phyloP scores from a whole-genome alignment of 306 rosid species.

The Senna tora region DNA sequence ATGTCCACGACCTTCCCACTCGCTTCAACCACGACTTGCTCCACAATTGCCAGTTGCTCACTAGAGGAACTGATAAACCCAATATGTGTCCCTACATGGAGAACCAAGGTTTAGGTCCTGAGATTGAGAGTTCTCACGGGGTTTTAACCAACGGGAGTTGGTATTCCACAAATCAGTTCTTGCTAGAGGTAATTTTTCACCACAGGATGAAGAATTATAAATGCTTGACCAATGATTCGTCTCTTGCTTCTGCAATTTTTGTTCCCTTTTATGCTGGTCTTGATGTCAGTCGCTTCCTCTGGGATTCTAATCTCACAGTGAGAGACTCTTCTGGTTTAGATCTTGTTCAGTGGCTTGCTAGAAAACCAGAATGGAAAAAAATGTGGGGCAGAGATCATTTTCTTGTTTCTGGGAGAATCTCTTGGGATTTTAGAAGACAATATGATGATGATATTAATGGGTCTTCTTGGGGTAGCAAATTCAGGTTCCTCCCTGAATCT shows the following conservation, averaged over 20 bases:
- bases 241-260: conserved; percentile 71
- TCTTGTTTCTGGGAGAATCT: conserved; percentile 76
- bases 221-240: conserved; percentile 71
- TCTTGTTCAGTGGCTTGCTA: conserved; percentile 53
- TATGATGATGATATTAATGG: conserved; percentile 48
- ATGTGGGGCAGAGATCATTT: conserved; percentile 93
- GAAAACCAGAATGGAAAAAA: conserved; percentile 62
- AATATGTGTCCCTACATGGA: conserved; percentile 73
- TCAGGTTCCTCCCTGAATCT: conserved; percentile 75
- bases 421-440: conserved; percentile 93
- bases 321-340: conserved; percentile 69
- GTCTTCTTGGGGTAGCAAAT: conserved; percentile 81
- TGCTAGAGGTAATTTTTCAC: conserved; percentile 83
- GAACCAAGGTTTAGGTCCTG: conserved; percentile 73
- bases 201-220: conserved; percentile 61
- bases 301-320: conserved; percentile 56
- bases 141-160: conserved; percentile 55
- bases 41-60: conserved; percentile 57
- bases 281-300: conserved; percentile 73
- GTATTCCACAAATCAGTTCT: conserved; percentile 80
- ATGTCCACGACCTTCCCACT: conserved; percentile 60
- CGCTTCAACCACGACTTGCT: conserved; percentile 66
- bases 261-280: conserved; percentile 92
- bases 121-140: conserved; percentile 39
- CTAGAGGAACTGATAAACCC: conserved; percentile 69